Base-by-base conservation (phyloP, 1,139 yeast species). In the Starmera stellimalicola region DNA sequence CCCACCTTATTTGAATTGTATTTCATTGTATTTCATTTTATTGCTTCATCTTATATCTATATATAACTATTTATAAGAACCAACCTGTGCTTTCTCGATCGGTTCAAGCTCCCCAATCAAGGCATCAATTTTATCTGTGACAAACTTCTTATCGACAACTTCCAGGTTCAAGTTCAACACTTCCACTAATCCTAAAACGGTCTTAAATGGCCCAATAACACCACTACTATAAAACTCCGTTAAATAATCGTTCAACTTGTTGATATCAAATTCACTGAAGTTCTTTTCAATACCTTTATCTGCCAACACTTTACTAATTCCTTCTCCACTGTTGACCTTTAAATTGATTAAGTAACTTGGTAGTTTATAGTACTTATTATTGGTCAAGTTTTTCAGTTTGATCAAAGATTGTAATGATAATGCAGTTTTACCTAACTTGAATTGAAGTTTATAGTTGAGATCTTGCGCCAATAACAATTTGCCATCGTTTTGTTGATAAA, bases 381-480 rank as follows among this genome's bases (percentile, higher is more conserved):
- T 26, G 8, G 48, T 44, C 16, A 41, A 15, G 10, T 33, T 37
- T 23, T 41, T 41, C 30, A 46, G 42, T 39, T 66, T 68, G 26
- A 54, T 52, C 35, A 69, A 47, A 0, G 70, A 60, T 27, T 60
- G 62, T 4, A 65, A 46, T 15, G 73, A 71, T 29, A 68, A 47
- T 3, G 70, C 70, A 39, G 65, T 54, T 50, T 70, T 70, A 30
- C 64, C 60, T 33, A 57, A 57, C 16, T 61, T 54, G 35, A 63
- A 55, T 35, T 68, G 65, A 20, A 65, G 51, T 31, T 62, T 62
- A 44, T 62, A 68, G 8, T 62, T 70, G n/a, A 68, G 48, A 31
- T 60, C 52, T 6, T 22, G 25, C 54, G 60, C 58, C 14, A 68
- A 55, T 18, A 46, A 39, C 5, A 52, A 48, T 12, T 43, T 41